Evolutionary conservation across 2,329 filamentous ascomycete genomes (phyloP).

Genomic region (Verticillium albo-atrum): DNA sequence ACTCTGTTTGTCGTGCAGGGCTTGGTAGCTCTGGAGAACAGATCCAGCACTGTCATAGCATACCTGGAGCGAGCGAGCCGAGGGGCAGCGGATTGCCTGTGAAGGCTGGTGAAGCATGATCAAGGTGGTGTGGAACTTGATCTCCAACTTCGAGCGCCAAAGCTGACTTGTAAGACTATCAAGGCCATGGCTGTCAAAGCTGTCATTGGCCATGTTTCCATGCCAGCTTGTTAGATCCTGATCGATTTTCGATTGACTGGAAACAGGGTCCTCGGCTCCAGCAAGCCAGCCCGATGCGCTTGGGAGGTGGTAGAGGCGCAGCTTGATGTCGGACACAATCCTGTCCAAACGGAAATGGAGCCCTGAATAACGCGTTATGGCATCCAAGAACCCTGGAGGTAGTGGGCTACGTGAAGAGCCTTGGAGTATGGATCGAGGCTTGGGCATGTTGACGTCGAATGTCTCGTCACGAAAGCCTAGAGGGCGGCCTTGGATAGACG

Average conservation of each 20-base stretch:
- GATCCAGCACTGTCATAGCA: slow-evolving; percentile 23
- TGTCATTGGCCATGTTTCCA: neutral
- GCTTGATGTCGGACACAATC: slow-evolving; percentile 18
- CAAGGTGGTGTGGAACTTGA: slow-evolving; percentile 26
- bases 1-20: slow-evolving; percentile 21
- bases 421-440: neutral
- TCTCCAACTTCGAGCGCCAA: slow-evolving; percentile 21
- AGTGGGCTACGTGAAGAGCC: neutral
- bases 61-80: slow-evolving; percentile 18
- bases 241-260: slow-evolving; percentile 10
- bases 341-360: slow-evolving; percentile 20
- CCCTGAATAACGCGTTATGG: slow-evolving; percentile 15
- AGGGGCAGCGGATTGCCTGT: slow-evolving; percentile 24
- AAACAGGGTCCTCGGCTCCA: neutral
- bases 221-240: slow-evolving; percentile 11
- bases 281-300: slow-evolving; percentile 12
- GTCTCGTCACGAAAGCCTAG: slow-evolving; percentile 31
- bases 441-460: slow-evolving; percentile 23
- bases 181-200: neutral
- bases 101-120: slow-evolving; percentile 31
- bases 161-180: slow-evolving; percentile 10
- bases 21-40: slow-evolving; percentile 22
- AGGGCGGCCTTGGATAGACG: slow-evolving; percentile 31
- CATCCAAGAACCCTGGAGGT: neutral
- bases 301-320: slow-evolving; percentile 17